Evolutionary conservation across 805 yeast species (phyloP).

Genomic region (Nakazawaea ernobii): DNA sequence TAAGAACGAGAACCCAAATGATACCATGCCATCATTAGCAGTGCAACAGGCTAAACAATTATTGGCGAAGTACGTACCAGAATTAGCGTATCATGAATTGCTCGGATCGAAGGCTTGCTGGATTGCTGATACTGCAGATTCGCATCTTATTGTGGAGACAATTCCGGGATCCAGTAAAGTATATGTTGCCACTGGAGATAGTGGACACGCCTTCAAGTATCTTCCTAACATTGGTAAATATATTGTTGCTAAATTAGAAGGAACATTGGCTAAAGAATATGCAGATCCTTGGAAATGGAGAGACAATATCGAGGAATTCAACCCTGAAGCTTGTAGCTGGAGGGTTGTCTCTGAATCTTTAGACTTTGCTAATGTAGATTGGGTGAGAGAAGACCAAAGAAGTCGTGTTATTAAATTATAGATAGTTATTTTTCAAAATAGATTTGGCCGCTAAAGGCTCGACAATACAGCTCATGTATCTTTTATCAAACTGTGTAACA

Average conservation of each 20-base stretch:
- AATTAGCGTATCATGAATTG: conserved; percentile 30
- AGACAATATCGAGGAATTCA: conserved; percentile 13
- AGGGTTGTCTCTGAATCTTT: conserved; percentile 16
- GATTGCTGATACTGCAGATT: conserved; percentile 35
- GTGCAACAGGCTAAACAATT: conserved; percentile 25
- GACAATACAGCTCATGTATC: no score
- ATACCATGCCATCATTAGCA: conserved; percentile 32
- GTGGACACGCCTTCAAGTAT: conserved; percentile 43
- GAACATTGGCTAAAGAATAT: conserved; percentile 19
- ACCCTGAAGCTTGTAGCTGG: conserved; percentile 19
- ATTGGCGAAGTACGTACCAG: conserved; percentile 32
- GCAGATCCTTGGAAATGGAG: conserved; percentile 28
- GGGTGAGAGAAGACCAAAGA: conserved; percentile 4
- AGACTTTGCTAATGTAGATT: conserved; percentile 13
- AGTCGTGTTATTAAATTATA: background rate
- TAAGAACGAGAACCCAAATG: conserved; percentile 24
- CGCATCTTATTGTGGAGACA: conserved; percentile 34
- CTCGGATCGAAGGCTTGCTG: conserved; percentile 30
- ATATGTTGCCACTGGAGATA: conserved; percentile 41
- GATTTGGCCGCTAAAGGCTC: no score
- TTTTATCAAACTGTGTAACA: no score
- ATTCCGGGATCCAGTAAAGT: conserved; percentile 28
- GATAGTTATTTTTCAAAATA: background rate
- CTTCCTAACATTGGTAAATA: conserved; percentile 42
- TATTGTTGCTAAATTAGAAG: conserved; percentile 27